Base-by-base conservation (phyloP, 2,329 filamentous ascomycete genomes). In the Paecilomyces formosus region DNA sequence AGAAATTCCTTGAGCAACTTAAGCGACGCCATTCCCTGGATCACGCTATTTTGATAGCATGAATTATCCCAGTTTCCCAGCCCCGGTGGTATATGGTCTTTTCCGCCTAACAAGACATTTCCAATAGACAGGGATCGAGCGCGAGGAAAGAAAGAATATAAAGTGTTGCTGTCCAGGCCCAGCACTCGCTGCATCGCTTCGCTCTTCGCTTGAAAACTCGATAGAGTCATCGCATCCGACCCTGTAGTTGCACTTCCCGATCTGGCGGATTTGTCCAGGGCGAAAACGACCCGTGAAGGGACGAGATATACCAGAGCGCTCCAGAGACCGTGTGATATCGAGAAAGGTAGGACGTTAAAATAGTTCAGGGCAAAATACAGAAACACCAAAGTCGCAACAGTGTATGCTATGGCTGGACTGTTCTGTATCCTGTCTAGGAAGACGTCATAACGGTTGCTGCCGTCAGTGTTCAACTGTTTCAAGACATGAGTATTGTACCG, bases 11-110 rank as follows among this genome's bases (percentile, higher is more conserved):
- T 82, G 30, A 97, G 78, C 3, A 87, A 83, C 18, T 83, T 81
- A 30, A 97, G 79, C 3, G 92, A 88, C 1, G 92, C 87, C 50
- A 97, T 78, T 6, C 88, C 87, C 72, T 96, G 92, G 11, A 99
- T 85, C 21, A 97, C 88, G 70, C 92, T 97, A 74, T 99, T 99
- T 74, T 97, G 94, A 72, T 96, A 99, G 78, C 94, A 97, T 1
- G 92, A 96, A 71, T 97, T 96, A 77, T 96, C 90, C 77, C 87
- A 88, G 72, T 99, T 99, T 9, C 90, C 91, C 56, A 97, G 77
- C 0, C 94, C 94, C 4, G 79, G 73, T 3, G 78, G 78, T 30
- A 69, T 61, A 5, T 65, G 66, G 33, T 74, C 71, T 39, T 67
- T 69, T 52, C 59, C 66, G 15, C 75, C 71, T 7, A 75, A 66